A percentile compares a stretch with the other conserved stretches of the same genome.
These are phyloP conservation scores for Heteromeles arbutifolia DNA, from an alignment of 306 rosid genomes.

Conservation along the genomic window DNA sequence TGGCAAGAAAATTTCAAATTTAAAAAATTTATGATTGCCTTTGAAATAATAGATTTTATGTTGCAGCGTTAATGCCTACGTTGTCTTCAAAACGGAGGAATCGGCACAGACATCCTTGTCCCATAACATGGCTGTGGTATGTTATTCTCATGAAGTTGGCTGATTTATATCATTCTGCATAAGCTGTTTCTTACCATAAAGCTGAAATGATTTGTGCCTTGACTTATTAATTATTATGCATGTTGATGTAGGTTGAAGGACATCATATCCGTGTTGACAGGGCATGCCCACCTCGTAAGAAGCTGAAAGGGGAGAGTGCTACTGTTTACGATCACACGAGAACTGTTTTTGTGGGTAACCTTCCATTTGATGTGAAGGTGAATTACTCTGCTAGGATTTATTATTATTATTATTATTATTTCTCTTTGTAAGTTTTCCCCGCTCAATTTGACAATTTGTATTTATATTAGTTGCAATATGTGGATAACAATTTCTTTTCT, in stretches of 20 bases:
- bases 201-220: not conserved
- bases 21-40: not conserved
- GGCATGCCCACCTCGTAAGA: conserved; percentile 99
- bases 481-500: not conserved
- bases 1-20: not conserved
- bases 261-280: conserved; percentile 89
- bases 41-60: not conserved
- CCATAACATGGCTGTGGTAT: conserved; percentile 85
- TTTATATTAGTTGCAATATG: not conserved
- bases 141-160: conserved; percentile 2
- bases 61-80: conserved; percentile 77
- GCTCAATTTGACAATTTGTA: not conserved
- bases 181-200: not conserved
- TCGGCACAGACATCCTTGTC: conserved; percentile 79
- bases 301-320: conserved; percentile 58
- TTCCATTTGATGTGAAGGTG: conserved; percentile 93
- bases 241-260: conserved; percentile 60
- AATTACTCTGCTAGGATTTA: not conserved
- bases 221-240: conserved; percentile 9
- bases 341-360: conserved; percentile 94
- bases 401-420: not conserved
- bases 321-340: conserved; percentile 66
- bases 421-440: not conserved
- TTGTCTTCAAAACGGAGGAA: conserved; percentile 68
- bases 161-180: not conserved